Percentiles rank a stretch among this genome's conserved stretches.
phyloP scores from a whole-genome alignment of 176 grass and related monocot genomes.

The Saccharum officinarum region DNA sequence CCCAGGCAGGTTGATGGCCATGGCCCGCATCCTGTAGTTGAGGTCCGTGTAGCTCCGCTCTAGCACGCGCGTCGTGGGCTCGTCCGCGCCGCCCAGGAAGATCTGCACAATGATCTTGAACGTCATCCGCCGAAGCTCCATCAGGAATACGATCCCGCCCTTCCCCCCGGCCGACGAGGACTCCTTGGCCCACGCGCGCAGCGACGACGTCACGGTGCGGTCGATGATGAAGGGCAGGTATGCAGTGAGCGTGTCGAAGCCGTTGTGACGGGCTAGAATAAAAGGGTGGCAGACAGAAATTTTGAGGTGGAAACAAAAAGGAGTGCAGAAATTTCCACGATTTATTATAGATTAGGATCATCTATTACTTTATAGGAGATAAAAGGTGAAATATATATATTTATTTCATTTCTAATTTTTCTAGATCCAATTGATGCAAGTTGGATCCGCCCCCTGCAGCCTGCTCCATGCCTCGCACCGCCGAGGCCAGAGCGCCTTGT shows the following conservation, averaged over 20 bases:
- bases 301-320: too few species aligned
- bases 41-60: conserved; percentile 82
- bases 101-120: conserved; percentile 88
- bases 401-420: too few species aligned
- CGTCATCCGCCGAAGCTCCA: conserved; percentile 61
- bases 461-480: too few species aligned
- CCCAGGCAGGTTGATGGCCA: conserved; percentile 87
- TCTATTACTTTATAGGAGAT: too few species aligned
- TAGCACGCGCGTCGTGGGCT: conserved; percentile 39
- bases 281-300: too few species aligned
- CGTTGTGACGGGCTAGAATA: conserved; percentile 32
- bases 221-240: conserved; percentile 92
- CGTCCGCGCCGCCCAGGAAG: conserved; percentile 61
- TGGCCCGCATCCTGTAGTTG: conserved; percentile 84
- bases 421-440: too few species aligned
- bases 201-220: conserved; percentile 42
- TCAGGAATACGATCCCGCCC: conserved; percentile 53
- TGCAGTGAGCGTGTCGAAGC: conserved; percentile 72
- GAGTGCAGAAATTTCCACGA: too few species aligned
- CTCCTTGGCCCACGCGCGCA: conserved; percentile 48
- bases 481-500: too few species aligned
- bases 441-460: too few species aligned
- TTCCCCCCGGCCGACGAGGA: background rate
- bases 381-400: too few species aligned
- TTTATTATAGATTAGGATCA: too few species aligned